A percentile compares a stretch with the other conserved stretches of the same genome.
Evolutionary conservation across 306 rosid species (phyloP).

Genomic region (Lablab purpureus): DNA sequence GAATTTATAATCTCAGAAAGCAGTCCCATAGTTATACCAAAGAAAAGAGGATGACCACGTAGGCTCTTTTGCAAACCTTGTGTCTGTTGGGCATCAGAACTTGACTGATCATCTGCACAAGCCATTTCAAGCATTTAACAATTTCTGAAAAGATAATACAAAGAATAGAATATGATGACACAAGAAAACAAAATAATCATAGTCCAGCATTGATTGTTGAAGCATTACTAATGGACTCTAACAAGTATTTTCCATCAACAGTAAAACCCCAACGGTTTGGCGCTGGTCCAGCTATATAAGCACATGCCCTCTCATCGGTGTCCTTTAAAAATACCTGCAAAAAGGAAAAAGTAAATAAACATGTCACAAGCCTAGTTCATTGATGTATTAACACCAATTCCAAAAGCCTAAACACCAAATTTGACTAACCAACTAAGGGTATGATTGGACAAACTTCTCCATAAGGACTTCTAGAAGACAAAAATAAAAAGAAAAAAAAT

Average conservation of each 20-base stretch:
- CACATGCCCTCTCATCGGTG: constrained; percentile 99
- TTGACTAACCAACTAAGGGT: background rate
- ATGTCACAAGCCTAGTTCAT: constrained; percentile 36
- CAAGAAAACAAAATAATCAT: background rate
- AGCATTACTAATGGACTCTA: constrained; percentile 60
- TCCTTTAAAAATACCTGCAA: constrained; percentile 90
- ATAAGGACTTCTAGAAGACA: too few species aligned
- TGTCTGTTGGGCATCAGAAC: constrained; percentile 43
- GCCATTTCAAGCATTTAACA: constrained; percentile 24
- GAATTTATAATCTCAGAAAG: constrained; percentile 97
- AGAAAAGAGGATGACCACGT: constrained; percentile 86
- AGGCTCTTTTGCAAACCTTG: constrained; percentile 65
- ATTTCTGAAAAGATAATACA: constrained; percentile 29
- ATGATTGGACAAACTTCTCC: too few species aligned
- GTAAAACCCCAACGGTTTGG: constrained; percentile 99
- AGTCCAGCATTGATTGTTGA: constrained; percentile 64
- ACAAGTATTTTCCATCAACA: constrained; percentile 76
- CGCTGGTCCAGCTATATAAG: constrained; percentile 98
- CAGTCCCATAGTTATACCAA: constrained; percentile 95
- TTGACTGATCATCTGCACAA: constrained; percentile 60
- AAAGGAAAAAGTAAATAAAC: constrained; percentile 35
- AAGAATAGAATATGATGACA: constrained; percentile 12
- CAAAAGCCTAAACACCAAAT: background rate
- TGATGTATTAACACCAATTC: constrained; percentile 22
- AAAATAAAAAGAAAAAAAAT: too few species aligned